These are phyloP conservation scores for Rhodotorula sp. DNA, from an alignment of 1,284 basidiomycete genomes.

Conservation along the genomic window DNA sequence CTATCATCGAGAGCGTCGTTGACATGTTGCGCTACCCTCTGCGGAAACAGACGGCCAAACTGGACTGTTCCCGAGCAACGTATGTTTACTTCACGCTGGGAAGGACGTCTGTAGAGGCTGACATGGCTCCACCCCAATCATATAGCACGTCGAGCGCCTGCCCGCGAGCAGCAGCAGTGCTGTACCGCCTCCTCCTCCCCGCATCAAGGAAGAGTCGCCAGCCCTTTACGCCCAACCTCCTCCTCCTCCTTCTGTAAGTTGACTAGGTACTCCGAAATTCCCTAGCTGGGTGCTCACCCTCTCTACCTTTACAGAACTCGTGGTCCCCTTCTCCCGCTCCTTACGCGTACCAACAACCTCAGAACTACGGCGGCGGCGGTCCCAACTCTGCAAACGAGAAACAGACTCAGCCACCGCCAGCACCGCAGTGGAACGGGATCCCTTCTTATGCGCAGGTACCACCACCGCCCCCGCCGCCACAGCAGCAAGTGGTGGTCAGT, in stretches of 20 bases:
- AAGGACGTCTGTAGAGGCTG: background rate
- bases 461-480: slow-evolving; percentile 5
- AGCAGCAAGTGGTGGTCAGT: background rate
- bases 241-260: slow-evolving; percentile 4
- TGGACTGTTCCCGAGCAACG: slow-evolving; percentile 32
- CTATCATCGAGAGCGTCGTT: too few species aligned
- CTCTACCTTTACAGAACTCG: background rate
- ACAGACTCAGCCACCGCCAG: background rate
- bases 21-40: too few species aligned
- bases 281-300: background rate
- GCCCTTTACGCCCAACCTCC: background rate
- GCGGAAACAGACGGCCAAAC: slow-evolving; percentile 17
- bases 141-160: slow-evolving; percentile 29
- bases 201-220: too few species aligned
- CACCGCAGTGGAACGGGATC: background rate
- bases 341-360: slow-evolving; percentile 31
- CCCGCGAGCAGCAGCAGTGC: background rate
- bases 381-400: background rate
- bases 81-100: background rate
- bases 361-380: slow-evolving; percentile 6
- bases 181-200: too few species aligned
- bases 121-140: too few species aligned
- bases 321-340: background rate
- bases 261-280: background rate
- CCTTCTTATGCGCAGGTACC: background rate